phyloP scores from a whole-genome alignment of 2,329 filamentous ascomycete species.

The Neofusicoccum sp. region DNA sequence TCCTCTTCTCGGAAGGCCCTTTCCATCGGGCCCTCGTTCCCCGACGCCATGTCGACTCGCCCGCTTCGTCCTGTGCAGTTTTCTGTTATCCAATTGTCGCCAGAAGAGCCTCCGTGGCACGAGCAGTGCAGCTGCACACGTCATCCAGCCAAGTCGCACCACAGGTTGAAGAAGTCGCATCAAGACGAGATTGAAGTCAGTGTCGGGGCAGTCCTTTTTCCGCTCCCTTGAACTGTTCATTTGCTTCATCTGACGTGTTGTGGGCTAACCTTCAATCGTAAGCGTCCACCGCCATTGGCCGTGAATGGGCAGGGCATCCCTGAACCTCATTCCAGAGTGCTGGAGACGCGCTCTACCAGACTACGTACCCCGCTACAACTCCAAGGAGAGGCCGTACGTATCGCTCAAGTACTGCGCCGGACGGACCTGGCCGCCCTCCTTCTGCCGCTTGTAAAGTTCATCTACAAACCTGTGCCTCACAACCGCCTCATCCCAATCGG shows the following conservation, averaged over 20 bases:
- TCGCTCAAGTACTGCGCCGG: slow-evolving; percentile 5
- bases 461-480: slow-evolving; percentile 37
- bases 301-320: neutral
- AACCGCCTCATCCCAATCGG: slow-evolving; percentile 36
- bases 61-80: neutral
- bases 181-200: neutral
- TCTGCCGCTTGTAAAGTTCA: slow-evolving; percentile 34
- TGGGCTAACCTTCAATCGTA: neutral
- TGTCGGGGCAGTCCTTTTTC: neutral
- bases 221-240: neutral
- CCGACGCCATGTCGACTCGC: neutral
- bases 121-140: neutral
- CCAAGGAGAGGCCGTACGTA: slow-evolving; percentile 16
- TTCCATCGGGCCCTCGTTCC: neutral
- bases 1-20: slow-evolving; percentile 8
- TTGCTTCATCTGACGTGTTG: neutral
- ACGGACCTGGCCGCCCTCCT: slow-evolving; percentile 22
- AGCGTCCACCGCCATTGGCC: neutral
- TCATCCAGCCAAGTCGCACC: neutral
- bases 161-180: neutral
- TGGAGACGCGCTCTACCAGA: neutral
- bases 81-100: neutral
- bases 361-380: slow-evolving; percentile 11
- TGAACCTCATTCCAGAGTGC: neutral
- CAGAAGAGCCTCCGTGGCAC: slow-evolving; percentile 4